A percentile compares a stretch with the other conserved stretches of the same genome.
Evolutionary conservation across 176 grass and related monocot species (phyloP).

Genomic region (Hsuehochloa calcarea): DNA sequence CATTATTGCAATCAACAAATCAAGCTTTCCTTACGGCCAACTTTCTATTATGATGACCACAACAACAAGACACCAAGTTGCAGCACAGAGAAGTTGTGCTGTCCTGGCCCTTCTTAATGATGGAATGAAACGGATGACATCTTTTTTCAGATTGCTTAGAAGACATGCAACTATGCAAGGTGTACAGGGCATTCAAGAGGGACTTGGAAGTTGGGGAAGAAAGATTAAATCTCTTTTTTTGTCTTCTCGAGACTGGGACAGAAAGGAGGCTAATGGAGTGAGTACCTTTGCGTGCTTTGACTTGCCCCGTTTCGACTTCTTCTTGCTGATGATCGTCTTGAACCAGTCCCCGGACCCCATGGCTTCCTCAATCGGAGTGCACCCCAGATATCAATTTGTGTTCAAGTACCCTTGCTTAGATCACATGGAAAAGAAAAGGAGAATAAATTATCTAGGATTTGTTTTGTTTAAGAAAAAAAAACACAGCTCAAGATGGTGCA

Average conservation of each 20-base stretch:
- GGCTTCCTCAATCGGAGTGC: conserved; percentile 28
- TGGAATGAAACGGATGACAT: conserved; percentile 35
- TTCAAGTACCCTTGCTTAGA: conserved; percentile 23
- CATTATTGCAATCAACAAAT: conserved; percentile 39
- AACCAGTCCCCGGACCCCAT: conserved; percentile 95
- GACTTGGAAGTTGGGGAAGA: not conserved
- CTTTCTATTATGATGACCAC: conserved; percentile 32
- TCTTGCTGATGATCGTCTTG: conserved; percentile 84
- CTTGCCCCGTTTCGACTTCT: conserved; percentile 59
- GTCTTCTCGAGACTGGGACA: not conserved
- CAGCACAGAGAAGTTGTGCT: conserved; percentile 7
- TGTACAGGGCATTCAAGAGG: conserved; percentile 27
- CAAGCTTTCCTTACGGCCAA: conserved; percentile 16
- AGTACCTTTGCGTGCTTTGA: conserved; percentile 67
- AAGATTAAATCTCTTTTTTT: not conserved
- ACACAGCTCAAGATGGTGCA: conserved; percentile 15
- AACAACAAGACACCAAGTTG: conserved; percentile 24
- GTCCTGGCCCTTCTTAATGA: conserved; percentile 30
- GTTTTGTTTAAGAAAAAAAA: not conserved
- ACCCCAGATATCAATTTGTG: conserved; percentile 21
- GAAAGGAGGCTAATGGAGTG: not conserved
- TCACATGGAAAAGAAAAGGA: conserved; percentile 19
- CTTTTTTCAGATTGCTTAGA: conserved; percentile 52
- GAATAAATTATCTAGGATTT: not conserved
- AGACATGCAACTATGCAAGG: conserved; percentile 30